A percentile compares a stretch with the other conserved stretches of the same genome.
These are phyloP conservation scores for Trametes coccinea DNA, from an alignment of 768 basidiomycete genomes.

Conservation along the genomic window DNA sequence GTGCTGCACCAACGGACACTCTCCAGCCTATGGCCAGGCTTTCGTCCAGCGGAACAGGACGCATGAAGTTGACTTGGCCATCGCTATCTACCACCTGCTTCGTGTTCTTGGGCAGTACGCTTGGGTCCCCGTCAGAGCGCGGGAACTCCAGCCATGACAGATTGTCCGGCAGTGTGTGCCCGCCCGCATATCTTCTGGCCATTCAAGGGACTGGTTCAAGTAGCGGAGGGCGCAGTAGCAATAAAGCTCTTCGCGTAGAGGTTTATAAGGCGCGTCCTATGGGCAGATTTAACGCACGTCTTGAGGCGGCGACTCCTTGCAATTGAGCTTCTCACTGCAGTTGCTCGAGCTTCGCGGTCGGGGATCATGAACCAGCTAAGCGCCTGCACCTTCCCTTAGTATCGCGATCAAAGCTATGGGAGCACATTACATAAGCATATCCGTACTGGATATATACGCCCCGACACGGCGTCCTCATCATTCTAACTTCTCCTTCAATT, in stretches of 20 bases:
- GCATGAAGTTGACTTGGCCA: conserved; percentile 74
- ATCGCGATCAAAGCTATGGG: not conserved
- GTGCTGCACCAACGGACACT: conserved; percentile 38
- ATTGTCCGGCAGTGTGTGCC: conserved; percentile 45
- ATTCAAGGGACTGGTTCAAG: not conserved
- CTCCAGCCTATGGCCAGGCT: conserved; percentile 58
- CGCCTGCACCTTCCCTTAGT: not conserved
- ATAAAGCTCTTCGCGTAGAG: too few relatives aligned
- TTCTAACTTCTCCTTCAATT: not conserved
- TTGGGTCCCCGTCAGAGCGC: conserved; percentile 57
- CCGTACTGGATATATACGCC: too few relatives aligned
- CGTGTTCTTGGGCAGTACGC: conserved; percentile 59
- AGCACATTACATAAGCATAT: not conserved
- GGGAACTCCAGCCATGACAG: conserved; percentile 59
- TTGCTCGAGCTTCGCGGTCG: not conserved
- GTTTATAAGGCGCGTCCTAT: too few relatives aligned
- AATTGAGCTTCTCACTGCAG: too few relatives aligned
- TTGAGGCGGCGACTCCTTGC: too few relatives aligned
- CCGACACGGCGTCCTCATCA: too few relatives aligned
- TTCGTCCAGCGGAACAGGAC: conserved; percentile 51
- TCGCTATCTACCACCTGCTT: conserved; percentile 52
- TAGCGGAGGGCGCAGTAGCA: too few relatives aligned
- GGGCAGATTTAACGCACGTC: too few relatives aligned
- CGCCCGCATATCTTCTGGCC: conserved; percentile 14
- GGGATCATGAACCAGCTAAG: not conserved